Percentiles rank a stretch among this genome's conserved stretches.
Evolutionary conservation across 805 yeast genomes (phyloP).

Genomic region (Osmozyma mogii): DNA sequence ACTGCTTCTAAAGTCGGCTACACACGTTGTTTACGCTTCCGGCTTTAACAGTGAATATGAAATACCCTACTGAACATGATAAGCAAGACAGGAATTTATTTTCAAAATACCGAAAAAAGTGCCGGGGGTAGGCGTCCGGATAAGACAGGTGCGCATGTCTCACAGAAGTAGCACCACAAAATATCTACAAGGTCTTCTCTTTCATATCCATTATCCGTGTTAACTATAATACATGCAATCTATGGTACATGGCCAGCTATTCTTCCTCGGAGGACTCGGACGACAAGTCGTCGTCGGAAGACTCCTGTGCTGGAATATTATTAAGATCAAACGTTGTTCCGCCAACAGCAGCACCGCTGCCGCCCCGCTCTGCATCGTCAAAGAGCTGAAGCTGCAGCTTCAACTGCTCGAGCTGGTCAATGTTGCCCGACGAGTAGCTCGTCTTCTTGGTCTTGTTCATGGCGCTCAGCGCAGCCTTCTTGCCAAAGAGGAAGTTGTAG

Average conservation of each 20-base stretch:
- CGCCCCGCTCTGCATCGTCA: conserved; percentile 24
- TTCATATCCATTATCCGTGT: conserved; percentile 1
- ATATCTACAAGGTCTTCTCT: neutral
- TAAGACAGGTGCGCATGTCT: conserved; percentile 12
- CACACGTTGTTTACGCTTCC: too few relatives aligned
- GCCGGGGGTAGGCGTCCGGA: too few relatives aligned
- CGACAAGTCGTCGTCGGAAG: conserved; percentile 45
- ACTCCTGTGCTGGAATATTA: conserved; percentile 30
- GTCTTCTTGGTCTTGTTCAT: conserved; percentile 40
- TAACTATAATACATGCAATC: conserved; percentile 1
- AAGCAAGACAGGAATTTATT: too few relatives aligned
- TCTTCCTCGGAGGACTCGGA: conserved; percentile 70
- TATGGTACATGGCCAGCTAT: conserved; percentile 16
- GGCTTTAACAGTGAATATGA: too few relatives aligned
- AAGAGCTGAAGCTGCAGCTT: conserved; percentile 41
- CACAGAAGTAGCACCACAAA: conserved; percentile 2
- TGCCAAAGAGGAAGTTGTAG: conserved; percentile 65
- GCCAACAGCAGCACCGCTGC: conserved; percentile 12
- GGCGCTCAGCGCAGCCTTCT: conserved; percentile 26
- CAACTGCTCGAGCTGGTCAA: conserved; percentile 58
- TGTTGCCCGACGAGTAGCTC: conserved; percentile 21
- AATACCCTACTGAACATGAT: too few relatives aligned
- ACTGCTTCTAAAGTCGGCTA: too few relatives aligned
- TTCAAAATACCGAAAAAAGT: too few relatives aligned
- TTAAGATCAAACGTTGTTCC: conserved; percentile 23